phyloP scores from a whole-genome alignment of 805 yeast genomes.

The Pichia kluyveri region DNA sequence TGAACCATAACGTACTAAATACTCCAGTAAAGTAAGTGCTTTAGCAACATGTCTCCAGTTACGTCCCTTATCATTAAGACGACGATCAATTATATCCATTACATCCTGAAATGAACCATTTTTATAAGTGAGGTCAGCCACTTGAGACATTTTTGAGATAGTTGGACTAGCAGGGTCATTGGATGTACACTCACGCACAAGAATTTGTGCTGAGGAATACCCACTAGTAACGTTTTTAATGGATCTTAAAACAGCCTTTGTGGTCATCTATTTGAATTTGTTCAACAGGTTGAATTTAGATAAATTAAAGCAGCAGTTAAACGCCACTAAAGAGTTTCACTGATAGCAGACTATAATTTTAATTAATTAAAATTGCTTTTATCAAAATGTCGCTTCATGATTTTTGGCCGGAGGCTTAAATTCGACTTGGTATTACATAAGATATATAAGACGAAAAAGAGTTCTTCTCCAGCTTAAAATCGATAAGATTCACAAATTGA shows the following conservation, averaged over 20 bases:
- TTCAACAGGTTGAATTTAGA: not conserved
- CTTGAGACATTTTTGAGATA: conserved; percentile 71
- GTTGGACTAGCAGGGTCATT: conserved; percentile 85
- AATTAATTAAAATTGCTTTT: not conserved
- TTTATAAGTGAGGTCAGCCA: conserved; percentile 66
- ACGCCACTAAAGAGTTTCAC: not conserved
- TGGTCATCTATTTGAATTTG: conserved; percentile 5
- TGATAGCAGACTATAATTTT: not conserved
- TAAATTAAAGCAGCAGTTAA: not conserved
- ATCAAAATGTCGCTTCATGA: not conserved
- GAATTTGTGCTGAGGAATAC: conserved; percentile 73
- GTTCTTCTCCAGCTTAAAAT: too few relatives aligned
- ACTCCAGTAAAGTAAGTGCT: conserved; percentile 82
- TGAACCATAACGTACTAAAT: conserved; percentile 74
- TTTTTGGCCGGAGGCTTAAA: not conserved
- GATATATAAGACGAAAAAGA: too few relatives aligned
- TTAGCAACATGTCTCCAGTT: conserved; percentile 96
- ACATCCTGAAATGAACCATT: conserved; percentile 71
- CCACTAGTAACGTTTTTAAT: conserved; percentile 88
- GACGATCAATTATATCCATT: conserved; percentile 88
- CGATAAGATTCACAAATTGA: too few relatives aligned
- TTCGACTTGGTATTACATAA: too few relatives aligned
- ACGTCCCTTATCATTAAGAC: conserved; percentile 92
- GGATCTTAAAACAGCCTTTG: conserved; percentile 51
- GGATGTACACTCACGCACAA: conserved; percentile 87